Base-by-base conservation (phyloP, 2,329 filamentous ascomycete species). In the Clarireedia monteithiana region DNA sequence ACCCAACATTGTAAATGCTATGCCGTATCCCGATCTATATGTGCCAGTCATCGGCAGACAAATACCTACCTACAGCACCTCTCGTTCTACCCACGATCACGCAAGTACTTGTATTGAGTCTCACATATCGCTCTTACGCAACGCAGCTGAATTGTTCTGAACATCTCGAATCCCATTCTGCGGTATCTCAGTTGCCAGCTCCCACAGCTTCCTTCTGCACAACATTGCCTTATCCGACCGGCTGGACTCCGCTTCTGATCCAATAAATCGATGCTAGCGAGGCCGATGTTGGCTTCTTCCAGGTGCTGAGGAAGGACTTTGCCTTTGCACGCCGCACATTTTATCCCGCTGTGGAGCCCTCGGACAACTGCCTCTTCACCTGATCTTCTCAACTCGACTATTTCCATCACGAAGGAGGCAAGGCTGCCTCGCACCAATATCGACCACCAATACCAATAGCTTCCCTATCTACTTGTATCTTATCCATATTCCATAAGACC, bases 241-340 rank as follows among this genome's bases (percentile, higher is more conserved):
- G 39, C 14, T 55, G 42, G 45, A 36, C 52, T 49, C 52, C 45
- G 52, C 52, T 54, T 49, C 52, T 12, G 7, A 54, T 49, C 48
- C 39, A 38, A 55, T 42, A 24, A 34, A 12, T 36, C 20, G 39
- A 42, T 42, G 5, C 36, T 39, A 55, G 27, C 49, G 46, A 50
- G 52, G 52, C 52, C 36, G 23, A 38, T 55, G 36, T 34, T 55
- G 34, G 46, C 20, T 50, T 50, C 17, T 42, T 20, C 39, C n/a
- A 27, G n/a, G 42, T 24, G 51, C 44, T 14, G 51, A 48, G 44
- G 44, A 20, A 20, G 44, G 38, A 48, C 30, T 34, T 34, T 34
- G 10, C 30, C 30, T 34, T 34, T 34, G 30, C 30, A 20, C 36
- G 9, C 36, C 15, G 9, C 36, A n/a, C n/a, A 6, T n/a, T 17